Evolutionary conservation across 129 eudicot genomes (phyloP).

Genomic region (Scalesia atractyloides): DNA sequence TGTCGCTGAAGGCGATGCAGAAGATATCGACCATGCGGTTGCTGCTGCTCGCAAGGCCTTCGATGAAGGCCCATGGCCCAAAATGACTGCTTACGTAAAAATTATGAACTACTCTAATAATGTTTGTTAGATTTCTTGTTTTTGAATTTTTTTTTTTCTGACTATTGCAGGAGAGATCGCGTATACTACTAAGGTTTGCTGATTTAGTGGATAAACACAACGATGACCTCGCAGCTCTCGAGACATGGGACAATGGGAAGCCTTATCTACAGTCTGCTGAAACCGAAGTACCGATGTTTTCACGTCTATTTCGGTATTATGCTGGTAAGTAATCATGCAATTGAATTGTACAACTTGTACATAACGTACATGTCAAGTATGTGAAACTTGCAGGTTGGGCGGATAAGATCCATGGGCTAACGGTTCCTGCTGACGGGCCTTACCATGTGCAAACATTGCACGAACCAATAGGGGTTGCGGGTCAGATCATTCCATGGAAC

Average conservation of each 20-base stretch:
- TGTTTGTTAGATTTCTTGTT: not conserved
- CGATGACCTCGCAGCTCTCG: slow-evolving; percentile 34
- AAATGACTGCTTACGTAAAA: slow-evolving; percentile 49
- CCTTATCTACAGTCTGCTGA: slow-evolving; percentile 15
- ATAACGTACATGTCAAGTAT: slow-evolving; percentile 9
- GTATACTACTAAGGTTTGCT: slow-evolving; percentile 52
- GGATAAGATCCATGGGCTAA: slow-evolving; percentile 69
- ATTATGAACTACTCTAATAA: not conserved
- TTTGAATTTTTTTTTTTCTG: not conserved
- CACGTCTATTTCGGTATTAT: slow-evolving; percentile 60
- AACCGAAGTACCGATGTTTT: slow-evolving; percentile 37
- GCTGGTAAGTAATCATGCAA: slow-evolving; percentile 42
- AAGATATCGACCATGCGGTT: slow-evolving; percentile 52
- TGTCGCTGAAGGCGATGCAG: slow-evolving; percentile 55
- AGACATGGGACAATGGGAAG: slow-evolving; percentile 22
- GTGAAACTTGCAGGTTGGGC: slow-evolving; percentile 55
- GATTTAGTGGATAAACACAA: slow-evolving; percentile 66
- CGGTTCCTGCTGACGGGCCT: slow-evolving; percentile 68
- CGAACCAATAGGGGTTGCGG: slow-evolving; percentile 65
- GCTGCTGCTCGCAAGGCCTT: slow-evolving; percentile 56
- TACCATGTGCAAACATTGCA: slow-evolving; percentile 59
- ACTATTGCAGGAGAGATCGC: slow-evolving; percentile 44
- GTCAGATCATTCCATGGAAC: slow-evolving; percentile 70
- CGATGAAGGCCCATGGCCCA: slow-evolving; percentile 61
- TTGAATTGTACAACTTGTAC: not conserved